These are phyloP conservation scores for Blastobotrys attinorum DNA, from an alignment of 805 yeast genomes.

Conservation along the genomic window DNA sequence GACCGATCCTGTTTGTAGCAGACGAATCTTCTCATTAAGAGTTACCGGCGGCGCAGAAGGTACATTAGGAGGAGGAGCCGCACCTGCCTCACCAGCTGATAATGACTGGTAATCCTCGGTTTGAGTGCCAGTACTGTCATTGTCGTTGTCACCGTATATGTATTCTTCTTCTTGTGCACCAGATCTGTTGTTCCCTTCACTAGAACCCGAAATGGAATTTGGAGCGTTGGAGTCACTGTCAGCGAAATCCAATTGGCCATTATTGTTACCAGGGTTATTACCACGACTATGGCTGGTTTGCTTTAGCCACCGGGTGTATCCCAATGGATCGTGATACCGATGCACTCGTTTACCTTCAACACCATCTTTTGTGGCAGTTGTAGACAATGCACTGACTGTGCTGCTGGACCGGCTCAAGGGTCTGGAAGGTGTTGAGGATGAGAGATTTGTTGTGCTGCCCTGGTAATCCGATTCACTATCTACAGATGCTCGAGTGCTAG, in stretches of 20 bases:
- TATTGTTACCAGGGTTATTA: not conserved
- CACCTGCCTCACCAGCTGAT: no score
- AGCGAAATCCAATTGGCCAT: not conserved
- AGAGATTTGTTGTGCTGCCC: slow-evolving; percentile 3
- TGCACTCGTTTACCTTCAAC: slow-evolving; percentile 54
- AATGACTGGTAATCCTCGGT: not conserved
- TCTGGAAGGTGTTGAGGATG: slow-evolving; percentile 32
- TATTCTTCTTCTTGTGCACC: no score
- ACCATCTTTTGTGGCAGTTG: slow-evolving; percentile 70
- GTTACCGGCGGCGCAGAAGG: slow-evolving; percentile 22
- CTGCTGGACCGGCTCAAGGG: slow-evolving; percentile 55
- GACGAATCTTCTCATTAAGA: slow-evolving; percentile 19
- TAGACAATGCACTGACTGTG: slow-evolving; percentile 48
- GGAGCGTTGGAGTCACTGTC: not conserved
- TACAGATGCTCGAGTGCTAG: slow-evolving; percentile 21
- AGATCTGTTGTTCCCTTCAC: not conserved
- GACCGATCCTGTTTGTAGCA: slow-evolving; percentile 21
- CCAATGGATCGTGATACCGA: slow-evolving; percentile 35
- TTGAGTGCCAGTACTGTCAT: not conserved
- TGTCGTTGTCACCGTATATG: not conserved
- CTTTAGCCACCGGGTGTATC: slow-evolving; percentile 15
- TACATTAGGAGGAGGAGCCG: slow-evolving; percentile 13
- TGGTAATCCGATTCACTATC: slow-evolving; percentile 24
- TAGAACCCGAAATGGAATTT: not conserved
- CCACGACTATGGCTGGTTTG: no score